These are phyloP conservation scores for Ustilago shanxiensis DNA, from an alignment of 1,284 basidiomycete genomes.

Conservation along the genomic window DNA sequence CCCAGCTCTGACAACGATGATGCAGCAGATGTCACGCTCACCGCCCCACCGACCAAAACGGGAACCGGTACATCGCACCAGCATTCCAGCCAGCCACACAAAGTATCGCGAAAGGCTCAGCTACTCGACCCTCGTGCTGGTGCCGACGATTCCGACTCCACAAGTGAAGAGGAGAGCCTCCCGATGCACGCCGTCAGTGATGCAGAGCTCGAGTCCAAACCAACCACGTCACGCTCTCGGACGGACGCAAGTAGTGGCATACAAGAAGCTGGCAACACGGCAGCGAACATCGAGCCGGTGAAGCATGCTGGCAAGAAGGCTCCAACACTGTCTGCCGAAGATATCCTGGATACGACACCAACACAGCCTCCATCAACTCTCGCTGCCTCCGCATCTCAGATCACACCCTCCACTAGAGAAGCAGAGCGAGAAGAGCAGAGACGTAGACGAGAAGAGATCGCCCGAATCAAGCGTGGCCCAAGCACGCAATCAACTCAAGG, in stretches of 20 bases:
- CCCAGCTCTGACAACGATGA: neutral
- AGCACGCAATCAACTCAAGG: neutral
- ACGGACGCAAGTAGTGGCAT: neutral
- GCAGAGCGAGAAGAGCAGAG: slow-evolving; percentile 23
- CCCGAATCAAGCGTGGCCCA: slow-evolving; percentile 24
- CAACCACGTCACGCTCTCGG: neutral
- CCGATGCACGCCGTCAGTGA: neutral
- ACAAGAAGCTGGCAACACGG: too few species aligned
- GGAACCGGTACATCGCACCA: neutral
- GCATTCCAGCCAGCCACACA: neutral
- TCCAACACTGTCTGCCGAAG: too few species aligned
- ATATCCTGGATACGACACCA: neutral
- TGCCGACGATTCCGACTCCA: neutral
- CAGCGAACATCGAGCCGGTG: too few species aligned
- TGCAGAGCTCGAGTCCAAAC: neutral
- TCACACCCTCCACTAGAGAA: slow-evolving; percentile 2
- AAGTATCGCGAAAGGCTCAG: neutral
- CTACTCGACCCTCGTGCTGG: neutral
- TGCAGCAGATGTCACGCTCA: slow-evolving; percentile 22
- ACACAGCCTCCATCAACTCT: slow-evolving; percentile 12
- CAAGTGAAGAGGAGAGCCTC: slow-evolving; percentile 20
- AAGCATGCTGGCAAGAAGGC: neutral
- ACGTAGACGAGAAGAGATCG: slow-evolving; percentile 34
- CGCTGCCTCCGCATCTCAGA: slow-evolving; percentile 5
- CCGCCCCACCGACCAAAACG: slow-evolving; percentile 3